Evolutionary conservation across 805 yeast species (phyloP), one percentile per base, ranked within the genome.

Genomic region (Starmerella stigmatis): DNA sequence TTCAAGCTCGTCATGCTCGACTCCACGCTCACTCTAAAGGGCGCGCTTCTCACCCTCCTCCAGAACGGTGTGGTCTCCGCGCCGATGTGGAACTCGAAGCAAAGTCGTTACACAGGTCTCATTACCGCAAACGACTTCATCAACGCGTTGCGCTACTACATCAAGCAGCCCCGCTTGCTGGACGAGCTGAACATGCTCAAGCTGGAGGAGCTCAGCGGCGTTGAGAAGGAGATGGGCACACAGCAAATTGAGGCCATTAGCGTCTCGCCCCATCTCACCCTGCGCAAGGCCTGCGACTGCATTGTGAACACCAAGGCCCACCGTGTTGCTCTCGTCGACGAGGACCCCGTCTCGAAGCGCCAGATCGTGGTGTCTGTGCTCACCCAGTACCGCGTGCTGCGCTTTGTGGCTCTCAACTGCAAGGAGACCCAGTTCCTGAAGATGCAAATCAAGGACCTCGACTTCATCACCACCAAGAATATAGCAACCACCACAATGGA

Each of bases 21-120:
- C 62, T 88, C 97, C 1, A 77, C 95, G 5, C 68, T 92, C 39
- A 67, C 86, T 46, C 94, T 92, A 30, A 88, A 89, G 64, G 86
- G 89, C 61, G 83, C 96, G 4, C 70, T 92, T 58, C 86, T 86
- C 53, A 88, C 94, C 23, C 66, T 92, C 49, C 69, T 92, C 43
- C 97, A 92, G 61, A 92, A 92, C 63, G 84, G 85, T 60, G 86
- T 92, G 58, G 96, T 92, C 26, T 81, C 94, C 44, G 97, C 97
- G 4, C 98, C 99, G 3, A 69, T 92, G 43, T 92, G 99, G 99
- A 84, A 89, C 64, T 81, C 89, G 47, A 75, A 81, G 58, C 77
- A 83, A 13, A 82, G 94, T 13, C 73, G 82, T 57, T 92, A 92
- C 69, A 96, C 96, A 2, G 99, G 99, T 3, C 73, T 92, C 50